A percentile compares a stretch with the other conserved stretches of the same genome.
Evolutionary conservation across 1,284 basidiomycete species (phyloP).

Genomic region (Trichosporon sp.): DNA sequence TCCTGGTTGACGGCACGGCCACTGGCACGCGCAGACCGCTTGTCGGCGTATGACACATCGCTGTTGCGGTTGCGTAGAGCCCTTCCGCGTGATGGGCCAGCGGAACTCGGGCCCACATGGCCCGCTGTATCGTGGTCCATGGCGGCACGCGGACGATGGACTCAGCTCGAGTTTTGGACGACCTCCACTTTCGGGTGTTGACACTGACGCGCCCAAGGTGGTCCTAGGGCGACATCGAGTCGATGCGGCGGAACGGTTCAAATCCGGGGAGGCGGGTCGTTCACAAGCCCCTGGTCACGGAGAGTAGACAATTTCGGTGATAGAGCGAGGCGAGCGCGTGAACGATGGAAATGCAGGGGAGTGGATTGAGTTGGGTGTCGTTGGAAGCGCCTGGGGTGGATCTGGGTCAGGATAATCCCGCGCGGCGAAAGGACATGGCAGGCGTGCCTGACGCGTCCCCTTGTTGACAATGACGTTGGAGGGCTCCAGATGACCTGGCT

Average conservation of each 20-base stretch:
- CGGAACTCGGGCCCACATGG: not conserved
- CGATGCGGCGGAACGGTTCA: not conserved
- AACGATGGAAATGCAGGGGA: constrained; percentile 13
- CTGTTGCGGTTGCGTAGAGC: not conserved
- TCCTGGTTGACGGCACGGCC: constrained; percentile 20
- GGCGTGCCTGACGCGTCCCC: not conserved
- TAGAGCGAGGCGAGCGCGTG: not conserved
- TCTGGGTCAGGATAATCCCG: not conserved
- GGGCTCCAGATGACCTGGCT: not conserved
- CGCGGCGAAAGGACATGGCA: constrained; percentile 5
- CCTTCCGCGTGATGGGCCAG: not conserved
- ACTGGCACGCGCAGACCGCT: not conserved
- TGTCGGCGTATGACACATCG: not conserved
- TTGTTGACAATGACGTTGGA: constrained; percentile 1
- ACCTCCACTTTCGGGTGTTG: constrained; percentile 21
- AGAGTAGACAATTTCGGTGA: not conserved
- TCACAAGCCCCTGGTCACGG: not conserved
- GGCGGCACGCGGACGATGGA: not conserved
- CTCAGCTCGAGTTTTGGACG: constrained; percentile 10
- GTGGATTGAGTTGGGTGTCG: constrained; percentile 9
- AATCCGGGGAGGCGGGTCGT: not conserved
- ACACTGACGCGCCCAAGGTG: not conserved
- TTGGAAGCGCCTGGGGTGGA: not conserved
- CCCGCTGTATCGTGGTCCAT: not conserved
- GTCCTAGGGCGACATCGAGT: constrained; percentile 4